Conservation (phyloP, 345 rosid species). For the Reutealis trisperma region DNA sequence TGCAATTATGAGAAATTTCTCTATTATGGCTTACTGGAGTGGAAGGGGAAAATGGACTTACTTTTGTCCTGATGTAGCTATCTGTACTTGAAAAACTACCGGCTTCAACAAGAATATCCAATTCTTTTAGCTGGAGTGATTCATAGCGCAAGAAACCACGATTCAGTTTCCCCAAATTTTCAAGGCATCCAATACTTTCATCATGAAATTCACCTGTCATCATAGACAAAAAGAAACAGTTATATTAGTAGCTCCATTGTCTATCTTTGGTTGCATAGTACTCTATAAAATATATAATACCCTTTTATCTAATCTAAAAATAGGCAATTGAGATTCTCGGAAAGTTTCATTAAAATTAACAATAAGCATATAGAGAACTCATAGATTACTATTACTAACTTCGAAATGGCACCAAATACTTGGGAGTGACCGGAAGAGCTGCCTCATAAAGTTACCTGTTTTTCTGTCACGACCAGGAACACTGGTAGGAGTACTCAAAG, state of each 20-base stretch:
- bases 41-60: neutral
- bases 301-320: no score
- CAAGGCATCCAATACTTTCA: neutral
- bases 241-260: no score
- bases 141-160: constrained; percentile 7
- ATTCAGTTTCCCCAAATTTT: neutral
- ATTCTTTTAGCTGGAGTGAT: constrained; percentile 8
- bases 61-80: neutral
- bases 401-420: neutral
- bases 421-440: neutral
- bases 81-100: neutral
- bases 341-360: no score
- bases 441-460: neutral
- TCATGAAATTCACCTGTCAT: neutral
- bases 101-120: neutral
- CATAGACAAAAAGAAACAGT: neutral
- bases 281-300: neutral
- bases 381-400: neutral
- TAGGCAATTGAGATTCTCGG: no score
- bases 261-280: neutral
- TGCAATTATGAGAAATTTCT: neutral
- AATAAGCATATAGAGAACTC: neutral
- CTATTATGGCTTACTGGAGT: neutral
- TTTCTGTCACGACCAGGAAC: neutral
- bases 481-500: constrained; percentile 8